Conservation (phyloP, 2,329 filamentous ascomycete genomes). For the Alternaria incomplexa region DNA sequence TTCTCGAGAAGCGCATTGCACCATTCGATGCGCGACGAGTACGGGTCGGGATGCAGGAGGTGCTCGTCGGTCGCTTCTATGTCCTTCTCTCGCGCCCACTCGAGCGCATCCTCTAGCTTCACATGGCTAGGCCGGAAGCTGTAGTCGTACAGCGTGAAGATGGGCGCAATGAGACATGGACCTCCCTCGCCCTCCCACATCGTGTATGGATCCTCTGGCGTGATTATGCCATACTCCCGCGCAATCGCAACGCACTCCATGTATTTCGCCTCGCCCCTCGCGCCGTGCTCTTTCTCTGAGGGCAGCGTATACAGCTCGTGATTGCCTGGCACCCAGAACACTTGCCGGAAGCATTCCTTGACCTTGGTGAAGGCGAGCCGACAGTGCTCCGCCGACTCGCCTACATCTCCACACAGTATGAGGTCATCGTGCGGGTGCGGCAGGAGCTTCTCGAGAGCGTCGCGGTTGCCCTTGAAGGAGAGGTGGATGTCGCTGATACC, state of each 20-base stretch:
- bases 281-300: conserved; percentile 43
- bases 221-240: conserved; percentile 59
- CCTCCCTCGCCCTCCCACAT: conserved; percentile 61
- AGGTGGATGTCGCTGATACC: conserved; percentile 56
- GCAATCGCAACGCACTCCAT: conserved; percentile 61
- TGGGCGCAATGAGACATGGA: conserved; percentile 59
- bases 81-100: conserved; percentile 54
- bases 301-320: conserved; percentile 64
- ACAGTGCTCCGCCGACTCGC: conserved; percentile 44
- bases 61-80: conserved; percentile 56
- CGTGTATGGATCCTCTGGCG: conserved; percentile 63
- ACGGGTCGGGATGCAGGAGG: conserved; percentile 54
- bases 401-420: conserved; percentile 54
- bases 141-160: conserved; percentile 68
- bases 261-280: conserved; percentile 61
- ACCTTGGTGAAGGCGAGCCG: conserved; percentile 47
- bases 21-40: conserved; percentile 53
- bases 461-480: conserved; percentile 54
- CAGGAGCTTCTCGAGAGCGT: conserved; percentile 51
- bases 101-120: conserved; percentile 54
- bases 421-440: conserved; percentile 52
- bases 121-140: conserved; percentile 61
- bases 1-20: conserved; percentile 51
- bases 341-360: conserved; percentile 52
- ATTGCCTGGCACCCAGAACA: conserved; percentile 65